Base-by-base conservation (phyloP, 768 basidiomycete species). In the Gloeostereum incarnatum region DNA sequence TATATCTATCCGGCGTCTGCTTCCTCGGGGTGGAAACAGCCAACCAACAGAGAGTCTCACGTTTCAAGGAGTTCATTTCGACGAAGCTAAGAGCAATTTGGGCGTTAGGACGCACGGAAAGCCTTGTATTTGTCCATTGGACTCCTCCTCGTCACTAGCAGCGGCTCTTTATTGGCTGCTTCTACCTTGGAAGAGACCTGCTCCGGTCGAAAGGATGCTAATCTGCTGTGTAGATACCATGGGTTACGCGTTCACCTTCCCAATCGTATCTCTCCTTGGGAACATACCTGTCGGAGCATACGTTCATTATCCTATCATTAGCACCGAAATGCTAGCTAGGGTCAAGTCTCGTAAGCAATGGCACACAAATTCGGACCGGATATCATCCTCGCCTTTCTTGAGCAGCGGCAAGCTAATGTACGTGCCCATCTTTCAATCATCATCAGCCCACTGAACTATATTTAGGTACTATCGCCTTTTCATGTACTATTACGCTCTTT, bases 241-340 rank as follows among this genome's bases (percentile, higher is more conserved):
- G 93, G 96, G 96, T 20, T 96, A 92, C 49, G 91, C 92, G 0
- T 97, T 97, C 53, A 89, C 90, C 2, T 91, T 88, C 56, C 89
- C 82, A 13, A 62, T 85, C 21, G 79, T 92, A 6, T 60, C 73
- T 1, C 58, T 76, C 36, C 51, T 94, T 2, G 69, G 75, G 11
- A 54, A 65, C 11, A 68, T 89, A 27, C 80, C 86, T 2, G 70
- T 94, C 17, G 91, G 85, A 6, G 85, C 91, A 20, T 99, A 98
- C 49, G 77, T 91, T 7, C 96, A 99, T 57, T 99, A 96, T 53
- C 96, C 96, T 1, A 96, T 88, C 5, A 94, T 99, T 53, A 91
- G 88, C 52, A 84, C 83, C 6, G 81, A 91, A 47, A 98, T 98
- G 96, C 70, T 98, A 23, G 67, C 70, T 36, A 79, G 94, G 24